Conservation (phyloP, 1,284 basidiomycete species). For the Heterobasidion parviporum region DNA sequence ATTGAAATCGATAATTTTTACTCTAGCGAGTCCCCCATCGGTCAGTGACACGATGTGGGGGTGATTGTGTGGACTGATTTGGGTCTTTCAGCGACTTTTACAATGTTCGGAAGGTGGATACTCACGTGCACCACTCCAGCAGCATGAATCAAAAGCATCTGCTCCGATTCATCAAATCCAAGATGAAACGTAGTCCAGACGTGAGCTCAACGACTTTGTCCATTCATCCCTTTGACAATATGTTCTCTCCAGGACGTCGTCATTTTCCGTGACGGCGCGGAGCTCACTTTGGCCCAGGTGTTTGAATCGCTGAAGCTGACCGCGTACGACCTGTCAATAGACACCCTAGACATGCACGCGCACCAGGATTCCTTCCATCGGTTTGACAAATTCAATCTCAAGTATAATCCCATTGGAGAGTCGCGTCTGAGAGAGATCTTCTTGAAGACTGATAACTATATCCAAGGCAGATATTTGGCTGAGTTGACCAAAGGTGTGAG, state of each 20-base stretch:
- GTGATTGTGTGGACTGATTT: not conserved
- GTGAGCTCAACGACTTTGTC: conserved; percentile 25
- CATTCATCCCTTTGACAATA: not conserved
- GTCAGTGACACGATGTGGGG: conserved; percentile 23
- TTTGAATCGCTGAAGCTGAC: conserved; percentile 93
- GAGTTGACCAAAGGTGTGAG: conserved; percentile 81
- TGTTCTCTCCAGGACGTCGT: conserved; percentile 74
- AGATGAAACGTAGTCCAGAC: conserved; percentile 81
- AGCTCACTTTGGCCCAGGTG: conserved; percentile 88
- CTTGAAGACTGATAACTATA: conserved; percentile 95
- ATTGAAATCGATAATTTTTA: not conserved
- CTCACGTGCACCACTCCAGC: conserved; percentile 97
- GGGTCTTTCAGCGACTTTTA: conserved; percentile 80
- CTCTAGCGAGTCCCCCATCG: conserved; percentile 64
- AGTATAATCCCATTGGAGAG: conserved; percentile 94
- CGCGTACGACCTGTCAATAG: conserved; percentile 97
- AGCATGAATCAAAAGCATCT: conserved; percentile 99
- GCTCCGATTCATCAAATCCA: conserved; percentile 98
- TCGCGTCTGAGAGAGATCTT: conserved; percentile 96
- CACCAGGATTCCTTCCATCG: conserved; percentile 97
- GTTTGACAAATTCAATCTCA: conserved; percentile 93
- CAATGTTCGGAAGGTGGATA: conserved; percentile 97
- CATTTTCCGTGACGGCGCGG: conserved; percentile 88
- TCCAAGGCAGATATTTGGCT: conserved; percentile 88
- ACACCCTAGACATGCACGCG: conserved; percentile 99